Evolutionary conservation across 441 rosid species (phyloP).

Genomic region (Pelargonium myrrhifolium): DNA sequence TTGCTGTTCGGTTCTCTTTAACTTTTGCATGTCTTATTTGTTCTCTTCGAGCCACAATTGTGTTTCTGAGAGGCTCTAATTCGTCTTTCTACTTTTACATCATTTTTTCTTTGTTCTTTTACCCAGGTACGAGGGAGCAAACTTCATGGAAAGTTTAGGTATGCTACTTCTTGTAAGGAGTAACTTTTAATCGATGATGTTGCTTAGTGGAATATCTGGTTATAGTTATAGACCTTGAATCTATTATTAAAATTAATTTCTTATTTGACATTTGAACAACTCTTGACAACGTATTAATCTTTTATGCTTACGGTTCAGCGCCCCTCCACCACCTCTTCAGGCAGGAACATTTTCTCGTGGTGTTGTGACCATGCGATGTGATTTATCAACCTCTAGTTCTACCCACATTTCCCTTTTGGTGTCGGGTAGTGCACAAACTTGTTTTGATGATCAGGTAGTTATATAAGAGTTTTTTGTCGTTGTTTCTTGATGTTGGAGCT

Average conservation of each 20-base stretch:
- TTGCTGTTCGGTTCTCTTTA: too few relatives aligned
- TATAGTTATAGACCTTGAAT: not conserved
- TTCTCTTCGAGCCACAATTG: not conserved
- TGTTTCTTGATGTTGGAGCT: not conserved
- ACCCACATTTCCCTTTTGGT: conserved; percentile 1
- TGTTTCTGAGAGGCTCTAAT: not conserved
- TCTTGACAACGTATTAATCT: not conserved
- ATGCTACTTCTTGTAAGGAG: not conserved
- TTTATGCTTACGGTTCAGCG: not conserved
- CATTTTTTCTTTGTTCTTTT: not conserved
- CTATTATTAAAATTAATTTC: not conserved
- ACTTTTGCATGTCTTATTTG: not conserved
- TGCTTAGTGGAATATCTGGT: not conserved
- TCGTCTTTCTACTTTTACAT: too few relatives aligned
- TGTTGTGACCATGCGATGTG: conserved; percentile 7
- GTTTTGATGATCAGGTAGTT: conserved; percentile 5
- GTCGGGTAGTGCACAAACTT: conserved; percentile 6
- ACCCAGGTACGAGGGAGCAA: not conserved
- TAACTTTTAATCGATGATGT: not conserved
- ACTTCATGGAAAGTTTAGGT: conserved; percentile 4
- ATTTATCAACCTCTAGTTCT: conserved; percentile 1
- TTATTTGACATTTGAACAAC: not conserved
- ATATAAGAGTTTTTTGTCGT: not conserved
- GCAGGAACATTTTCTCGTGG: conserved; percentile 6
- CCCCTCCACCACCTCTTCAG: conserved; percentile 5